Evolutionary conservation across 768 basidiomycete genomes (phyloP).

Genomic region (Lanmaoa pseudosensibilis): DNA sequence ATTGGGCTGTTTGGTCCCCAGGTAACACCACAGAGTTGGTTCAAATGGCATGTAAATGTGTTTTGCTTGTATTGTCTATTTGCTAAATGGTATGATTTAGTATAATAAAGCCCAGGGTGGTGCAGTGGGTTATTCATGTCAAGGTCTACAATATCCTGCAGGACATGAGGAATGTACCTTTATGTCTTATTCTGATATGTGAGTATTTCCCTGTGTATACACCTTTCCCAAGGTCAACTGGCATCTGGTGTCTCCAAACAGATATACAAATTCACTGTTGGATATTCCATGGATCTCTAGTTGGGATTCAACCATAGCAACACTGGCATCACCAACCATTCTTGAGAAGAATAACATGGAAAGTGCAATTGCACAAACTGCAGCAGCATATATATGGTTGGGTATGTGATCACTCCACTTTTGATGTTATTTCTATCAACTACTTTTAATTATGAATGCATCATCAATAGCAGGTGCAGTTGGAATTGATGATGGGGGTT

Average conservation of each 20-base stretch:
- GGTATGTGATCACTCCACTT: too few species aligned
- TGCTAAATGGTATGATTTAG: not conserved
- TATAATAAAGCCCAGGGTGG: not conserved
- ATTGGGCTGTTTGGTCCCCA: slow-evolving; percentile 7
- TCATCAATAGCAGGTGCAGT: not conserved
- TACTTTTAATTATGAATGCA: not conserved
- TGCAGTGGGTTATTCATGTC: too few species aligned
- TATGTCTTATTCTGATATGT: not conserved
- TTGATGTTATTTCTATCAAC: too few species aligned
- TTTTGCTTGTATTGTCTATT: not conserved
- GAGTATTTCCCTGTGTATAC: not conserved
- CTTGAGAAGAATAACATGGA: too few species aligned
- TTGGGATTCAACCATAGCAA: too few species aligned
- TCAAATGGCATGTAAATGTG: not conserved
- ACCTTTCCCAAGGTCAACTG: too few species aligned
- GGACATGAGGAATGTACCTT: too few species aligned
- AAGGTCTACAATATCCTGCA: too few species aligned
- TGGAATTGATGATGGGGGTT: not conserved
- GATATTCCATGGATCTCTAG: not conserved
- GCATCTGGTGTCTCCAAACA: too few species aligned
- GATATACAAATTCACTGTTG: not conserved
- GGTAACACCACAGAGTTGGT: not conserved
- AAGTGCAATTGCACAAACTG: too few species aligned
- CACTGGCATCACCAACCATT: not conserved
- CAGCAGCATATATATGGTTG: too few species aligned